Conservation (phyloP, 495 filamentous ascomycete species). For the Paragyromitra xinjiangensis region DNA sequence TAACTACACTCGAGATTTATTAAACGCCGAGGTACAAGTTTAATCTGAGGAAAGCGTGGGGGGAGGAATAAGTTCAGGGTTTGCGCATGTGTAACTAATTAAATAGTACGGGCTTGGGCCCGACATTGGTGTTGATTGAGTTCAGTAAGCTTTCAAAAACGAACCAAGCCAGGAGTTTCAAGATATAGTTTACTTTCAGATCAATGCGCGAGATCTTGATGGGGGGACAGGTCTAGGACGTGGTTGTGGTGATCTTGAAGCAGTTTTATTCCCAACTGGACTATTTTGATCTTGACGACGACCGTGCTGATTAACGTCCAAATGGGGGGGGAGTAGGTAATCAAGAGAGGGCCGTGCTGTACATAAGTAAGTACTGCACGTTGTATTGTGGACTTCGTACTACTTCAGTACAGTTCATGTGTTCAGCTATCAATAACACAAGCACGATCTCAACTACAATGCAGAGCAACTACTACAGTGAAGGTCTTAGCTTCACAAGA, state of each 20-base stretch:
- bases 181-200: slow-evolving; percentile 3
- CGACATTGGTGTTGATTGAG: neutral
- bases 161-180: slow-evolving; percentile 15
- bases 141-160: slow-evolving; percentile 51
- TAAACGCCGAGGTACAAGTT: neutral
- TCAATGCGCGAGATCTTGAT: slow-evolving; percentile 21
- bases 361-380: neutral
- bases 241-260: slow-evolving; percentile 23
- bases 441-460: slow-evolving; percentile 15
- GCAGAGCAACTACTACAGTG: slow-evolving; percentile 10
- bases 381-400: slow-evolving; percentile 26
- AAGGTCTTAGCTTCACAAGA: neutral
- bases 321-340: slow-evolving; percentile 2
- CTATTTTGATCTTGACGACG: slow-evolving; percentile 42
- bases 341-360: slow-evolving; percentile 22
- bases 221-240: neutral
- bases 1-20: neutral
- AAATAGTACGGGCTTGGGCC: neutral
- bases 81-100: slow-evolving; percentile 19
- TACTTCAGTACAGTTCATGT: slow-evolving; percentile 19
- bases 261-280: slow-evolving; percentile 38
- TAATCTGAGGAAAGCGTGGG: slow-evolving; percentile 29
- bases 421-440: slow-evolving; percentile 11
- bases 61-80: neutral
- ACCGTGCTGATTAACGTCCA: slow-evolving; percentile 24